These are phyloP conservation scores for Trichoderma reesei DNA, from an alignment of 495 filamentous ascomycete genomes.

Conservation along the genomic window DNA sequence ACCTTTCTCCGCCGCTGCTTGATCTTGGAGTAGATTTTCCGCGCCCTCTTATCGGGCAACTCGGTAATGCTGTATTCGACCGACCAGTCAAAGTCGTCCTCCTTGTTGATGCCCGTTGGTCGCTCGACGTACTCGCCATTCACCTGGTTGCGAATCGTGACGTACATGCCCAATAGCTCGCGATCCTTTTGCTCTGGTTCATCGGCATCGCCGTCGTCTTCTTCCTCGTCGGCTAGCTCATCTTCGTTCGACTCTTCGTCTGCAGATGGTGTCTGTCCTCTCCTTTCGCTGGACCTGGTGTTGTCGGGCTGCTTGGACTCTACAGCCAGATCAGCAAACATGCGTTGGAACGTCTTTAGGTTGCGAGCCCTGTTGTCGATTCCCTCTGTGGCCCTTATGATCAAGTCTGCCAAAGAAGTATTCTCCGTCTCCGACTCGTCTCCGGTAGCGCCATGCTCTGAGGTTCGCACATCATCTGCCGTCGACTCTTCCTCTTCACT, in stretches of 20 bases:
- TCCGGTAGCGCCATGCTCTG: constrained; percentile 19
- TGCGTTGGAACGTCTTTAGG: neutral
- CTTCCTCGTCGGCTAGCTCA: constrained; percentile 6
- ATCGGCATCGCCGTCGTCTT: constrained; percentile 10
- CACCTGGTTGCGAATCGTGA: constrained; percentile 63
- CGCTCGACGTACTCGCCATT: constrained; percentile 55
- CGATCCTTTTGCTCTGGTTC: neutral
- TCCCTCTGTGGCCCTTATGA: constrained; percentile 17
- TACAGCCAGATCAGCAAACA: constrained; percentile 4
- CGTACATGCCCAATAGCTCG: constrained; percentile 51
- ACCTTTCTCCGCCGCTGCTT: constrained; percentile 41
- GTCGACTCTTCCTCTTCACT: constrained; percentile 13
- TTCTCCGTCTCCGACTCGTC: constrained; percentile 19
- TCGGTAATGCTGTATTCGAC: constrained; percentile 70
- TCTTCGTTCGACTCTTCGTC: neutral
- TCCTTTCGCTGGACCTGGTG: constrained; percentile 11
- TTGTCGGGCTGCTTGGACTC: constrained; percentile 13
- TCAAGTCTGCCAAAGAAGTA: constrained; percentile 19
- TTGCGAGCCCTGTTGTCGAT: constrained; percentile 15
- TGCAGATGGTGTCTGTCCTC: neutral
- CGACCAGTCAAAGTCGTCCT: constrained; percentile 51
- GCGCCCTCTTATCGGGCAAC: constrained; percentile 25
- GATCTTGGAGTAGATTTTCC: constrained; percentile 39
- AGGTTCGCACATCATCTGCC: constrained; percentile 19
- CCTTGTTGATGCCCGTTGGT: constrained; percentile 37